A percentile compares a stretch with the other conserved stretches of the same genome.
Evolutionary conservation across 306 rosid species (phyloP).

Genomic region (Luffa acutangula): DNA sequence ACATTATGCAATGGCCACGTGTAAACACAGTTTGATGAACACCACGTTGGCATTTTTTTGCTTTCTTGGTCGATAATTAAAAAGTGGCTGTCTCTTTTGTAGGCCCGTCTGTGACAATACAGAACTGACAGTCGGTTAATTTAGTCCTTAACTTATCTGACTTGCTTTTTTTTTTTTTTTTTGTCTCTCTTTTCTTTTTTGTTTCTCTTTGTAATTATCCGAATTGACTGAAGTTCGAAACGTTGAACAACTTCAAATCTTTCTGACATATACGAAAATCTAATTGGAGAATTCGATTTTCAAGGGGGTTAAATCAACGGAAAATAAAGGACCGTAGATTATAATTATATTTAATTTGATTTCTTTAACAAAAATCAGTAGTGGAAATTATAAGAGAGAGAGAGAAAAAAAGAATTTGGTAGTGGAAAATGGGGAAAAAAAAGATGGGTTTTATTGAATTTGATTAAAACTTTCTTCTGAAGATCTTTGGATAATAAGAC

Average conservation of each 20-base stretch:
- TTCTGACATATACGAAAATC: not conserved
- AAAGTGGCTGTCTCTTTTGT: no score
- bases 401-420: no score
- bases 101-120: not conserved
- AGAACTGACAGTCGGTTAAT: not conserved
- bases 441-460: no score
- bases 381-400: no score
- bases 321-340: not conserved
- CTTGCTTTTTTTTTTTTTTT: no score
- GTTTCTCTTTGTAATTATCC: not conserved
- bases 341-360: no score
- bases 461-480: no score
- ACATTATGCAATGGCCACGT: not conserved
- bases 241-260: no score
- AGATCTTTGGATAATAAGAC: no score
- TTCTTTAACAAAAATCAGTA: not conserved
- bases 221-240: not conserved
- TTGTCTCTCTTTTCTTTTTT: no score
- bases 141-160: not conserved
- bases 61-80: no score
- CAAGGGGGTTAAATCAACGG: not conserved
- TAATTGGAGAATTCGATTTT: not conserved
- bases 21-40: not conserved
- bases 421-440: no score
- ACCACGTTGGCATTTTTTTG: not conserved